phyloP scores from a whole-genome alignment of 2,329 filamentous ascomycete species.

The Elsinoe perseae region DNA sequence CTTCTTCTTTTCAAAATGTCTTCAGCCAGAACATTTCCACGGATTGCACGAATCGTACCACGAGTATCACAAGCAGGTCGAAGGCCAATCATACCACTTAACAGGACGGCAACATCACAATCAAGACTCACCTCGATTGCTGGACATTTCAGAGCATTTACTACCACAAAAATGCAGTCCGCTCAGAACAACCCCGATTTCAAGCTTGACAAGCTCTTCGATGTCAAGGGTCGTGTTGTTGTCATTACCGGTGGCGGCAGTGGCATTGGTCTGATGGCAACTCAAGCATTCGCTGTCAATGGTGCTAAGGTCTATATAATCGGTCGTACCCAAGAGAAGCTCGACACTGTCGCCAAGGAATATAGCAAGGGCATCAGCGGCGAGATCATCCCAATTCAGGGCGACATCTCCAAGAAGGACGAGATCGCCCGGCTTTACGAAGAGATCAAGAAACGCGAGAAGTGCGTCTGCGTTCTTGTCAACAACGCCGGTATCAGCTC shows the following conservation, averaged over 20 bases:
- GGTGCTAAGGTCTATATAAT: constrained; percentile 42
- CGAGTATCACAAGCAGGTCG: background rate
- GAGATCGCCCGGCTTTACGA: constrained; percentile 36
- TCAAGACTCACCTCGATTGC: background rate
- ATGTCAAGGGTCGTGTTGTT: constrained; percentile 35
- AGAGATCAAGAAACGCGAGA: constrained; percentile 38
- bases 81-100: background rate
- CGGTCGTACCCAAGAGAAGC: constrained; percentile 42
- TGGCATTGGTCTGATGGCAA: constrained; percentile 43
- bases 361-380: constrained; percentile 39
- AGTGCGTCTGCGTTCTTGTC: constrained; percentile 39
- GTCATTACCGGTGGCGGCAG: constrained; percentile 40
- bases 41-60: background rate
- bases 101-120: background rate
- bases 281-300: constrained; percentile 30
- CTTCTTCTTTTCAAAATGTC: background rate
- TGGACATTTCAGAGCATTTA: background rate
- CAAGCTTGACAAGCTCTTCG: constrained; percentile 30
- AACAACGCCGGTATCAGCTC: constrained; percentile 43
- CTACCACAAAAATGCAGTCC: constrained; percentile 16
- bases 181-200: constrained; percentile 31
- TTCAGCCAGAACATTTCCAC: background rate
- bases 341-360: constrained; percentile 38
- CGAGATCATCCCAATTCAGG: constrained; percentile 40
- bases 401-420: constrained; percentile 39